These are phyloP conservation scores for Onygenales sp. DNA, from an alignment of 2,329 filamentous ascomycete species.

Conservation along the genomic window DNA sequence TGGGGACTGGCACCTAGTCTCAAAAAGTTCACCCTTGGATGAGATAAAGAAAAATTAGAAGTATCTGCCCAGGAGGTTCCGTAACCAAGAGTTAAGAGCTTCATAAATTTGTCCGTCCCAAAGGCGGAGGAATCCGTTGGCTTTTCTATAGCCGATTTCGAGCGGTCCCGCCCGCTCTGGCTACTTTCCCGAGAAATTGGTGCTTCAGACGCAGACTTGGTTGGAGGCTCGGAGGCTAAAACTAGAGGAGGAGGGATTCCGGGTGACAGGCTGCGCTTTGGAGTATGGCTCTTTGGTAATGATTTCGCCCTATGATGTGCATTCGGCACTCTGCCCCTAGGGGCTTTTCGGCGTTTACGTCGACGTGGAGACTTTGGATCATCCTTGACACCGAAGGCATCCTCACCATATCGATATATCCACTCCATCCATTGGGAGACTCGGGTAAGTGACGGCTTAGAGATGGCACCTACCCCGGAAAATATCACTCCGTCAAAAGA, in stretches of 20 bases:
- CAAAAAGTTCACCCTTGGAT: constrained; percentile 19
- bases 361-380: constrained; percentile 61
- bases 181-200: constrained; percentile 10
- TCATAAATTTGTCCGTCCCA: constrained; percentile 37
- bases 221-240: constrained; percentile 12
- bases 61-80: constrained; percentile 38
- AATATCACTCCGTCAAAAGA: constrained; percentile 80
- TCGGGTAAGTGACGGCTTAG: constrained; percentile 59
- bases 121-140: constrained; percentile 22
- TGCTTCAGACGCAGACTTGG: constrained; percentile 9
- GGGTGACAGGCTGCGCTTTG: constrained; percentile 22
- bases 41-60: constrained; percentile 18
- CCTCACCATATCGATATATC: constrained; percentile 71
- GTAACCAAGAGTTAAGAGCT: constrained; percentile 42
- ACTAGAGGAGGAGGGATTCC: constrained; percentile 38
- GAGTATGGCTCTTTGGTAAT: constrained; percentile 1
- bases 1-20: constrained; percentile 12
- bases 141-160: constrained; percentile 7
- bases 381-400: constrained; percentile 75
- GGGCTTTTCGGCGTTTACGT: constrained; percentile 20
- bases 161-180: constrained; percentile 7
- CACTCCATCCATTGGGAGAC: constrained; percentile 82
- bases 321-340: neutral
- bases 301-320: neutral
- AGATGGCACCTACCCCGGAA: constrained; percentile 65